These are phyloP conservation scores for Wallacemonas collosoma DNA, from an alignment of 208 protist species.

Conservation along the genomic window DNA sequence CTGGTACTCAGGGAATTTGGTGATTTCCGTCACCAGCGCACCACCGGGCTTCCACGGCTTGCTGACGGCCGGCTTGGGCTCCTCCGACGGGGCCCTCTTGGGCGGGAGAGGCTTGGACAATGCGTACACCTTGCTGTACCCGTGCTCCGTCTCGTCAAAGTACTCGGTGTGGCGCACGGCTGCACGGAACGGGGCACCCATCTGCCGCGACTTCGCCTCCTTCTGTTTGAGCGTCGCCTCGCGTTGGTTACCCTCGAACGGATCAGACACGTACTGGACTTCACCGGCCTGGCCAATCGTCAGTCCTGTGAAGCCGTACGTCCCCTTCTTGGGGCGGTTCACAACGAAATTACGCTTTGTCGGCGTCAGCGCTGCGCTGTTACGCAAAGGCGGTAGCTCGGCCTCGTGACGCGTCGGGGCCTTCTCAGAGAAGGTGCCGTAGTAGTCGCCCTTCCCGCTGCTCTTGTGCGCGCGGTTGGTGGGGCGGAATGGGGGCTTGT, in stretches of 20 bases:
- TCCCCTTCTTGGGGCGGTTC: conserved; percentile 89
- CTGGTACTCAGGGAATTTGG: conserved; percentile 81
- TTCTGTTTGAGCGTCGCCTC: conserved; percentile 40
- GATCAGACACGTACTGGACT: conserved; percentile 83
- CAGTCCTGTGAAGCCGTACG: conserved; percentile 84
- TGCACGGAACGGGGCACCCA: conserved; percentile 59
- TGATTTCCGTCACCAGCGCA: conserved; percentile 67
- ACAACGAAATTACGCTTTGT: conserved; percentile 72
- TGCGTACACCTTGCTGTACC: conserved; percentile 77
- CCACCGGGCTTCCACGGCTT: conserved; percentile 79
- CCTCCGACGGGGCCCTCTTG: conserved; percentile 38
- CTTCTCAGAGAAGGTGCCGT: conserved; percentile 87
- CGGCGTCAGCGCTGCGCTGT: conserved; percentile 13
- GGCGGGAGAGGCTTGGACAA: conserved; percentile 76
- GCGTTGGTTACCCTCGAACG: conserved; percentile 49
- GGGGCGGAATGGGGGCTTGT: conserved; percentile 63
- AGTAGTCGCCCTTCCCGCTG: conserved; percentile 86
- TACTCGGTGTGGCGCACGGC: conserved; percentile 64
- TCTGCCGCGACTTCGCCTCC: conserved; percentile 21
- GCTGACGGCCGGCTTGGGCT: conserved; percentile 18
- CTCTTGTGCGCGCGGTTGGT: conserved; percentile 67
- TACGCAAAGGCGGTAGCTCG: conserved; percentile 71
- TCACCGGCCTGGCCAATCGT: conserved; percentile 79
- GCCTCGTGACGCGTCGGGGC: conserved; percentile 76
- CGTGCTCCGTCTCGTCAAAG: conserved; percentile 80